These are phyloP conservation scores for Chaetomium sp. DNA, from an alignment of 2,329 filamentous ascomycete genomes.

Conservation along the genomic window DNA sequence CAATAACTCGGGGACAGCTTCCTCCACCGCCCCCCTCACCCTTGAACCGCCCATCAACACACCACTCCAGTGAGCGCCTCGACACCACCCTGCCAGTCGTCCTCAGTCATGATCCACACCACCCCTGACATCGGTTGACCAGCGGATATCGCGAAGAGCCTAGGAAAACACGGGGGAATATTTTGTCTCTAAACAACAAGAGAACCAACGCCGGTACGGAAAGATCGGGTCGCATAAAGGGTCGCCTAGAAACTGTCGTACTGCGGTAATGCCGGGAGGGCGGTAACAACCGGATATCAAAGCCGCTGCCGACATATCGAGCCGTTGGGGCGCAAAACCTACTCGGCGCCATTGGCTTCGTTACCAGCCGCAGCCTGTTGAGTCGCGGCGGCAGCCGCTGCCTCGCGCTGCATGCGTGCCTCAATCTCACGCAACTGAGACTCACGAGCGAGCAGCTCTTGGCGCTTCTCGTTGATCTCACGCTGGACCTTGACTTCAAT, in stretches of 20 bases:
- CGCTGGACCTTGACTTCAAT: constrained; percentile 99
- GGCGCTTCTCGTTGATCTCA: constrained; percentile 99
- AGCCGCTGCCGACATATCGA: constrained; percentile 17
- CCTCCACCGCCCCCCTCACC: neutral
- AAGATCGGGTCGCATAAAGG: constrained; percentile 37
- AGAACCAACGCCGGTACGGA: constrained; percentile 44
- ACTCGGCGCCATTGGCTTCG: constrained; percentile 50
- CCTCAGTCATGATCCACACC: constrained; percentile 21
- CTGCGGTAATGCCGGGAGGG: constrained; percentile 16
- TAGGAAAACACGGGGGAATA: constrained; percentile 37
- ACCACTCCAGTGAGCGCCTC: constrained; percentile 1
- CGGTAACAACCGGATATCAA: constrained; percentile 21
- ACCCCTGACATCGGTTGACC: constrained; percentile 14
- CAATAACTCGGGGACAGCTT: neutral
- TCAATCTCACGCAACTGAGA: constrained; percentile 98
- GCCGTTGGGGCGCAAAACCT: neutral
- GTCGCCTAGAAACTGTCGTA: constrained; percentile 27
- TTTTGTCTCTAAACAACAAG: constrained; percentile 39
- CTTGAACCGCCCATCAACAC: constrained; percentile 5
- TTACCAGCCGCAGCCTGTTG: constrained; percentile 26
- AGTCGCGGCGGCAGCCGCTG: constrained; percentile 30
- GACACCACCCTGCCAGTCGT: constrained; percentile 14
- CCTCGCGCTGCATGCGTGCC: constrained; percentile 86
- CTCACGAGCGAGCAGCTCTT: constrained; percentile 94
- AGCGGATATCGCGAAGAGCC: constrained; percentile 29